Percentiles rank a stretch among this genome's conserved stretches.
phyloP scores from a whole-genome alignment of 805 yeast species.

The Barnettozyma botsteinii region DNA sequence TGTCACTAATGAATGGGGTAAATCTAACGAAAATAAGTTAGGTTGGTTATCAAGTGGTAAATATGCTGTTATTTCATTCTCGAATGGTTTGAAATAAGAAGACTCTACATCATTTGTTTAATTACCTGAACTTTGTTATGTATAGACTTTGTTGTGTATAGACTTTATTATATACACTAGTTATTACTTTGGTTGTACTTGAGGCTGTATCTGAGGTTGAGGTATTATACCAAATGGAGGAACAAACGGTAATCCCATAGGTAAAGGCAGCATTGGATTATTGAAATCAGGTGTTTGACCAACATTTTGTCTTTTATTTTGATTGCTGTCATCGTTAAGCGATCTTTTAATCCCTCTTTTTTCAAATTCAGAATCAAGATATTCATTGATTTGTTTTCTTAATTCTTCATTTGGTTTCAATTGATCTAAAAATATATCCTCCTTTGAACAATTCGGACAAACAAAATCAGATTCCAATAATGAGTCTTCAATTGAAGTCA shows the following conservation, averaged over 20 bases:
- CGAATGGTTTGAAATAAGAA: slow-evolving; percentile 29
- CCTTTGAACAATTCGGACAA: slow-evolving; percentile 80
- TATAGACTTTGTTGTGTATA: background rate
- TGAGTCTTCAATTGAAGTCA: slow-evolving; percentile 55
- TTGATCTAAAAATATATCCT: slow-evolving; percentile 72
- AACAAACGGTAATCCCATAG: slow-evolving; percentile 15
- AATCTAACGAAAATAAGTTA: slow-evolving; percentile 58
- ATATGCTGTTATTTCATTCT: slow-evolving; percentile 83
- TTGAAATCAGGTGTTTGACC: slow-evolving; percentile 4
- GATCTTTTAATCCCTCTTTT: slow-evolving; percentile 27
- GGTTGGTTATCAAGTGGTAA: slow-evolving; percentile 88
- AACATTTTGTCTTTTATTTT: slow-evolving; percentile 14
- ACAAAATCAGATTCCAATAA: slow-evolving; percentile 79
- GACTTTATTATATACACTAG: no score
- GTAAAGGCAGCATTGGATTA: slow-evolving; percentile 13
- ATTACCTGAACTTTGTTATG: no score
- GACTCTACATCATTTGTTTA: no score
- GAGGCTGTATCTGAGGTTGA: slow-evolving; percentile 21
- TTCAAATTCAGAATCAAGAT: slow-evolving; percentile 33
- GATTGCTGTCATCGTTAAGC: slow-evolving; percentile 9
- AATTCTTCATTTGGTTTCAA: slow-evolving; percentile 57
- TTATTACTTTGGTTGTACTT: slow-evolving; percentile 1
- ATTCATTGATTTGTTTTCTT: slow-evolving; percentile 48
- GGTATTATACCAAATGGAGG: slow-evolving; percentile 30
- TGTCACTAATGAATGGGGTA: slow-evolving; percentile 52